Conservation (phyloP, 306 rosid genomes). For the Rosa chinensis region DNA sequence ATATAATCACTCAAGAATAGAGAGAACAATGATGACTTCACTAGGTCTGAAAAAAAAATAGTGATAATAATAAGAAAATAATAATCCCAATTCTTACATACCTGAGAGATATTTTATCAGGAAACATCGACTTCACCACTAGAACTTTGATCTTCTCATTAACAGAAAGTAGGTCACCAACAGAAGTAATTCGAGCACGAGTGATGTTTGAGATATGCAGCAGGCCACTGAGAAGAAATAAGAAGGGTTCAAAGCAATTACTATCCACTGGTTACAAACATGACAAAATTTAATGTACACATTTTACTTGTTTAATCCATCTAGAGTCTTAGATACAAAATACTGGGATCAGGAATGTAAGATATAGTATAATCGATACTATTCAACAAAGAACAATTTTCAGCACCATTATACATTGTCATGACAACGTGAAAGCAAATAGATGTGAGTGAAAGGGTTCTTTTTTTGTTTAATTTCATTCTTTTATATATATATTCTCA, state of each 20-base stretch:
- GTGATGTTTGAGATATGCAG: constrained; percentile 88
- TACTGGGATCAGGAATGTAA: not conserved
- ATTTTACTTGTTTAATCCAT: constrained; percentile 2
- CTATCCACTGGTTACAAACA: constrained; percentile 14
- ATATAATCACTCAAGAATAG: not conserved
- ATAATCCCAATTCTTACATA: constrained; percentile 23
- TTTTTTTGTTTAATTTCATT: not conserved
- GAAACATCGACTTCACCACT: constrained; percentile 80
- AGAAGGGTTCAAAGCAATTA: constrained; percentile 19
- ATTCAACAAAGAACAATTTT: constrained; percentile 12
- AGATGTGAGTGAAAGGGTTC: not conserved
- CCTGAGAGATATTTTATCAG: constrained; percentile 89
- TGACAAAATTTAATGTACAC: constrained; percentile 11
- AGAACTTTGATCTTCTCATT: constrained; percentile 81
- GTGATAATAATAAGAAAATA: not conserved
- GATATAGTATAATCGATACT: not conserved
- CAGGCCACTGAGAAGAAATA: constrained; percentile 69
- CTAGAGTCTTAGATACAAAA: constrained; percentile 11
- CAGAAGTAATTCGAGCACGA: constrained; percentile 61
- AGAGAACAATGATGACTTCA: not conserved
- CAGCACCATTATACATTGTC: not conserved
- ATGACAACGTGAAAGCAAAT: not conserved
- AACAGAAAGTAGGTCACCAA: constrained; percentile 65
- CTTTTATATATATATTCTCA: not conserved
- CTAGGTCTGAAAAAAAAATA: not conserved